phyloP scores from a whole-genome alignment of 257 asterid species.

The Dorcoceras hygrometricum region DNA sequence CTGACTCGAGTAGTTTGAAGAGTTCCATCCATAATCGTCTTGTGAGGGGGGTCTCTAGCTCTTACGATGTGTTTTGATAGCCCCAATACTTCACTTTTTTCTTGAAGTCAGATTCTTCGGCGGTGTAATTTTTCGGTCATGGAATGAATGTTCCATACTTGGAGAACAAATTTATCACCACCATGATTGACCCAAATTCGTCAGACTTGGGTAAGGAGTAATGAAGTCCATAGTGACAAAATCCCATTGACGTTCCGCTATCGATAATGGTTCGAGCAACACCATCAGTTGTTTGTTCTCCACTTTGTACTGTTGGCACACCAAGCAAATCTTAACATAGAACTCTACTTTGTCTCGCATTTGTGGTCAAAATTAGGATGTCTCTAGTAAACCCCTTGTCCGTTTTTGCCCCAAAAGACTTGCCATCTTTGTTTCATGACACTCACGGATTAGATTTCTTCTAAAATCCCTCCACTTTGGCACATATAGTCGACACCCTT shows the following conservation, averaged over 20 bases:
- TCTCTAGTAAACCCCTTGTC: not conserved
- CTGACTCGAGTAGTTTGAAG: not conserved
- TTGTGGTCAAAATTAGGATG: not conserved
- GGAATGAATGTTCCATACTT: too few species aligned
- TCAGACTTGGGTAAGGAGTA: not conserved
- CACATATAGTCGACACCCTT: not conserved
- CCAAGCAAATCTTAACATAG: not conserved
- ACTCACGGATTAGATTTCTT: not conserved
- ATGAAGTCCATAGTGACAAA: not conserved
- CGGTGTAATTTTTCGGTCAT: too few species aligned
- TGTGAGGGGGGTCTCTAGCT: not conserved
- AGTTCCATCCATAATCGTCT: not conserved
- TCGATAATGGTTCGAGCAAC: not conserved
- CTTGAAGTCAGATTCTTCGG: not conserved
- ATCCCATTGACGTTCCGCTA: not conserved
- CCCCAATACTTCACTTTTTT: constrained; percentile 5
- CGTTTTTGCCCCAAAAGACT: not conserved
- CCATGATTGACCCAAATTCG: not conserved
- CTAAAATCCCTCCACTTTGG: not conserved
- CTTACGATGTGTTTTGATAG: not conserved
- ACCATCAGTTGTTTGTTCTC: not conserved
- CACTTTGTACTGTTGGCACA: not conserved
- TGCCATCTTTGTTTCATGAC: not conserved
- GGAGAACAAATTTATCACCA: too few species aligned
- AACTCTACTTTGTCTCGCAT: not conserved